Percentiles rank a stretch among this genome's conserved stretches.
Evolutionary conservation across 169 alveolate species (phyloP).

Genomic region (Plasmodium cynomolgi): DNA sequence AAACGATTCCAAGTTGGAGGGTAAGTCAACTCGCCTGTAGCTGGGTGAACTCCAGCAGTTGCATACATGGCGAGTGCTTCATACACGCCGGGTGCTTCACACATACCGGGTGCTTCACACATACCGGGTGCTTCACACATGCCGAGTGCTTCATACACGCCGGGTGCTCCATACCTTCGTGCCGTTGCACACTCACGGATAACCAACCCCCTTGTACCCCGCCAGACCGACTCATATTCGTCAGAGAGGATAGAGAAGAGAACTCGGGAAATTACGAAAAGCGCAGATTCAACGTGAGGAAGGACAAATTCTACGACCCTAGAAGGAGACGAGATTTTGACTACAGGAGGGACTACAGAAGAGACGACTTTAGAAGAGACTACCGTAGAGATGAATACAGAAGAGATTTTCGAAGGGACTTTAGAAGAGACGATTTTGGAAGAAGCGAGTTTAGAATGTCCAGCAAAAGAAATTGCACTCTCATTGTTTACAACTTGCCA

Average conservation of each 20-base stretch:
- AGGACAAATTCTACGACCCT: constrained; percentile 31
- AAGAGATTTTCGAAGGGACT: constrained; percentile 45
- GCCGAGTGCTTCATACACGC: too few relatives aligned
- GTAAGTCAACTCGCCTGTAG: neutral
- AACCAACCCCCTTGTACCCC: neutral
- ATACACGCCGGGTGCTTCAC: neutral
- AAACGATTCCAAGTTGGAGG: constrained; percentile 81
- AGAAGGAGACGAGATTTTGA: constrained; percentile 48
- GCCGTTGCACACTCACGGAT: neutral
- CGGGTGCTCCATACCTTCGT: too few relatives aligned
- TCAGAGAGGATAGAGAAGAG: constrained; percentile 88
- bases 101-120: too few relatives aligned
- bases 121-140: too few relatives aligned
- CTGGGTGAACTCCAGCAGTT: neutral
- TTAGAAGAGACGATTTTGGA: constrained; percentile 39
- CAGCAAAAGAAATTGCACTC: constrained; percentile 35
- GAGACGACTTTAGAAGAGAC: constrained; percentile 26
- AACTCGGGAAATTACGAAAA: constrained; percentile 43
- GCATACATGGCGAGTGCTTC: neutral
- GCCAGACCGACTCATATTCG: constrained; percentile 89
- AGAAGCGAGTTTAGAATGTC: constrained; percentile 28
- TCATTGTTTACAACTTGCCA: constrained; percentile 58
- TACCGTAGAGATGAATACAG: constrained; percentile 18
- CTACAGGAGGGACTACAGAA: constrained; percentile 20
- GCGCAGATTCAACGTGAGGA: constrained; percentile 32